A percentile compares a stretch with the other conserved stretches of the same genome.
These are phyloP conservation scores for Sonneratia caseolaris DNA, from an alignment of 345 rosid genomes.

Conservation along the genomic window DNA sequence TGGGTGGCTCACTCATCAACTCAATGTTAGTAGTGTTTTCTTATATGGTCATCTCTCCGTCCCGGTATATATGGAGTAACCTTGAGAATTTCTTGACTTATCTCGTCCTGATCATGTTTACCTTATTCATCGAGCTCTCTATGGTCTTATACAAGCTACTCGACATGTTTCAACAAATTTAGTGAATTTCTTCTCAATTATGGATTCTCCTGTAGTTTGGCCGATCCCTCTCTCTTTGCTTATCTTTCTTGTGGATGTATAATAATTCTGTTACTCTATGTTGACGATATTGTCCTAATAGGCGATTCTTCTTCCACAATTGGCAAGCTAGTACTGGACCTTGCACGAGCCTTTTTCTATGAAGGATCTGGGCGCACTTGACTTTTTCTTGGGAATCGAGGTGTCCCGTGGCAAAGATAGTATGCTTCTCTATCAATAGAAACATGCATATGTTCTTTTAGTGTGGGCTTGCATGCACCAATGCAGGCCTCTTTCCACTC, in stretches of 20 bases:
- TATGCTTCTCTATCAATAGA: not conserved
- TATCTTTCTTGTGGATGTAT: too few relatives aligned
- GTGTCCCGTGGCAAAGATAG: not conserved
- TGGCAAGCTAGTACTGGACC: not conserved
- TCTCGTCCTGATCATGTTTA: not conserved
- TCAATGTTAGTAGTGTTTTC: slow-evolving; percentile 2
- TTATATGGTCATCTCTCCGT: not conserved
- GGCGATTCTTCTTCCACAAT: too few relatives aligned
- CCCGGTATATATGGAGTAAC: slow-evolving; percentile 2
- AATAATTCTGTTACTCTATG: not conserved
- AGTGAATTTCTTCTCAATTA: not conserved
- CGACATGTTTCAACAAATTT: not conserved
- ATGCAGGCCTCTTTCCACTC: not conserved
- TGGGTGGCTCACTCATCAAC: not conserved
- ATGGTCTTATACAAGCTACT: not conserved
- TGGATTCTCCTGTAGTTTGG: not conserved
- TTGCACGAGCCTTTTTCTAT: not conserved
- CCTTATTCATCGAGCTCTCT: not conserved
- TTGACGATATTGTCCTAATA: not conserved
- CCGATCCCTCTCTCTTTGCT: not conserved
- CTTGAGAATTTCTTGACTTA: not conserved
- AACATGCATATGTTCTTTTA: not conserved
- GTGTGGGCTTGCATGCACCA: not conserved
- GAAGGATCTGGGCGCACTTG: not conserved
- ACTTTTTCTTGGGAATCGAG: not conserved